These are phyloP conservation scores for Ananas comosus DNA, from an alignment of 176 grass and related monocot species.

Conservation along the genomic window DNA sequence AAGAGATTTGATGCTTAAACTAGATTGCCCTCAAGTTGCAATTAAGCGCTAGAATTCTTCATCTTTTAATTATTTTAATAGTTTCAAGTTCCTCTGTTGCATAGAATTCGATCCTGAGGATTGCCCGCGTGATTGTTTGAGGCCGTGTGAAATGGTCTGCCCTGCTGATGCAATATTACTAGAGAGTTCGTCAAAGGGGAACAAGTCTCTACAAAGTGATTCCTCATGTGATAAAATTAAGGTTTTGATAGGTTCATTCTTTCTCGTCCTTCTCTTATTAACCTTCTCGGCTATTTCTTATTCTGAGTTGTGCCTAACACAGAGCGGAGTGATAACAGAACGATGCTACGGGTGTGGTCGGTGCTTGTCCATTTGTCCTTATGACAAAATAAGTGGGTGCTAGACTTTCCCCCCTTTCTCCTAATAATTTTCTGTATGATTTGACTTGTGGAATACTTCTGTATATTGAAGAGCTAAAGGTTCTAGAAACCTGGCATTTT, in stretches of 20 bases:
- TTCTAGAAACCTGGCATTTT: too few species aligned
- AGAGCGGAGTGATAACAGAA: constrained; percentile 75
- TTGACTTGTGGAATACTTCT: too few species aligned
- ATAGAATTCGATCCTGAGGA: constrained; percentile 85
- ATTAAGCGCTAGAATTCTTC: not conserved
- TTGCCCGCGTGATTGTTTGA: constrained; percentile 66
- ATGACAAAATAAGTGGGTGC: constrained; percentile 81
- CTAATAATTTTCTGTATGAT: too few species aligned
- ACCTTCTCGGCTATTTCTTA: constrained; percentile 8
- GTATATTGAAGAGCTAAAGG: too few species aligned
- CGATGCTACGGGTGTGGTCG: constrained; percentile 81
- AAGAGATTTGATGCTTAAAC: not conserved
- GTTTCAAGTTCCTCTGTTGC: constrained; percentile 14
- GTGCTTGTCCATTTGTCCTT: constrained; percentile 77
- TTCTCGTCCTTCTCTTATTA: not conserved
- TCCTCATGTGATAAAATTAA: constrained; percentile 32
- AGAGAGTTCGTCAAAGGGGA: constrained; percentile 17
- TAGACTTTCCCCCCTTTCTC: not conserved
- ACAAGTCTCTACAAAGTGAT: constrained; percentile 13
- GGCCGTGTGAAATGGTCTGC: constrained; percentile 76
- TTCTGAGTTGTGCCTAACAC: constrained; percentile 13
- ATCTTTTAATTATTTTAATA: constrained; percentile 8
- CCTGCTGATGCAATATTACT: constrained; percentile 84
- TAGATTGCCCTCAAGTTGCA: not conserved
- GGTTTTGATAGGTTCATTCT: constrained; percentile 29